These are phyloP conservation scores for Chaetomium strumarium DNA, from an alignment of 2,329 filamentous ascomycete genomes.

Conservation along the genomic window DNA sequence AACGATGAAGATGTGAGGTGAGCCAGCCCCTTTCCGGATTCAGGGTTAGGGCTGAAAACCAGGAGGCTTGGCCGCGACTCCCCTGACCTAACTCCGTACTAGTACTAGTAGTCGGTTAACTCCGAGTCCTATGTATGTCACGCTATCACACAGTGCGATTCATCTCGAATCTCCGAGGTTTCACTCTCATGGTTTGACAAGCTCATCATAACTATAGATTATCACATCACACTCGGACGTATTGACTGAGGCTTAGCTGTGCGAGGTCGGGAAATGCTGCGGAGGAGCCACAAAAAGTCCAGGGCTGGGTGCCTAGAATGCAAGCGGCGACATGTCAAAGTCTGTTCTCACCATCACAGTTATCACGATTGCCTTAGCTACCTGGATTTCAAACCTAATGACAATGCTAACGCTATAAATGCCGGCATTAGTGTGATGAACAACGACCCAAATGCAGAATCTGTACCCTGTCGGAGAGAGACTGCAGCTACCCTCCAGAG, in stretches of 20 bases:
- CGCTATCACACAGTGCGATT: not conserved
- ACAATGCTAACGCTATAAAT: not conserved
- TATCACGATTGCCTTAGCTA: too few species aligned
- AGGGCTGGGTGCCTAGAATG: slow-evolving; percentile 29
- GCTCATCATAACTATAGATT: not conserved
- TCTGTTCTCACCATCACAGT: not conserved
- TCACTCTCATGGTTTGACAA: not conserved
- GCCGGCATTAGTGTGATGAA: slow-evolving; percentile 21
- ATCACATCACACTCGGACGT: not conserved
- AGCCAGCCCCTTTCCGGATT: too few species aligned
- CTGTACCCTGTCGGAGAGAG: slow-evolving; percentile 26
- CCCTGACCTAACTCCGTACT: too few species aligned
- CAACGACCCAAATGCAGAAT: slow-evolving; percentile 27
- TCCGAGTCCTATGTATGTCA: too few species aligned
- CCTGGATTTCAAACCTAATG: not conserved
- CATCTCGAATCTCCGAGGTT: too few species aligned
- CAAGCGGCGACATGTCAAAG: slow-evolving; percentile 25
- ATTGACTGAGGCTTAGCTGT: not conserved
- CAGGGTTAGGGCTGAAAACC: too few species aligned
- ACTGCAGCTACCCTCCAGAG: slow-evolving; percentile 24
- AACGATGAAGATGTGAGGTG: too few species aligned
- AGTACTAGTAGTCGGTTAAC: too few species aligned
- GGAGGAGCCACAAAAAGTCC: slow-evolving; percentile 28
- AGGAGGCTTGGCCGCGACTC: too few species aligned
- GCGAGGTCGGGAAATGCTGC: slow-evolving; percentile 14